phyloP scores from a whole-genome alignment of 2,329 filamentous ascomycete species.

The Aspergillus sojae region DNA sequence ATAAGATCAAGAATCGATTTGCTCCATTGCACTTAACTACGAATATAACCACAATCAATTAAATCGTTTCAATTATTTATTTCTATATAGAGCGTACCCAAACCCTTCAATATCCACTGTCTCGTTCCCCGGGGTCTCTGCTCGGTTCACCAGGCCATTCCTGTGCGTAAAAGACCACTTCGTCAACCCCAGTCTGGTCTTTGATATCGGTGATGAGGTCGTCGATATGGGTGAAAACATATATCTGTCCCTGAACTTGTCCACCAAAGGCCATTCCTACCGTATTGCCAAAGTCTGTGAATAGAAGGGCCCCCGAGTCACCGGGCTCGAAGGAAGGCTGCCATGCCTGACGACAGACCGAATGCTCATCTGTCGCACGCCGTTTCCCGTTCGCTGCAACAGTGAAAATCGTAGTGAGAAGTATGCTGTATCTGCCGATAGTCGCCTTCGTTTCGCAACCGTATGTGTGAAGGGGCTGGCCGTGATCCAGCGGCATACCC shows the following conservation, averaged over 20 bases:
- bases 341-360: background rate
- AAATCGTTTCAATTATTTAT: too few relatives aligned
- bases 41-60: too few relatives aligned
- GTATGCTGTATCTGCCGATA: background rate
- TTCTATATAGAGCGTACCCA: too few relatives aligned
- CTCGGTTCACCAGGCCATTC: background rate
- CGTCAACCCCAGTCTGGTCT: background rate
- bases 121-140: too few relatives aligned
- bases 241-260: background rate
- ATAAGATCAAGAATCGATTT: too few relatives aligned
- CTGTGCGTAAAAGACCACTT: background rate
- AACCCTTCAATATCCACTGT: too few relatives aligned
- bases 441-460: background rate
- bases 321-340: background rate
- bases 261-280: background rate
- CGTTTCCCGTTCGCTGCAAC: background rate
- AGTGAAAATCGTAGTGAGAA: background rate
- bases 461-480: background rate
- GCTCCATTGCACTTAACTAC: too few relatives aligned
- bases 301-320: background rate
- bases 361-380: background rate
- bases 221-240: background rate
- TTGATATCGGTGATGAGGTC: background rate
- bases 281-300: background rate
- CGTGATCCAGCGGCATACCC: background rate